These are phyloP conservation scores for Hemisphaericaspora xylofermentans DNA, from an alignment of 1,139 yeast species.

Conservation along the genomic window DNA sequence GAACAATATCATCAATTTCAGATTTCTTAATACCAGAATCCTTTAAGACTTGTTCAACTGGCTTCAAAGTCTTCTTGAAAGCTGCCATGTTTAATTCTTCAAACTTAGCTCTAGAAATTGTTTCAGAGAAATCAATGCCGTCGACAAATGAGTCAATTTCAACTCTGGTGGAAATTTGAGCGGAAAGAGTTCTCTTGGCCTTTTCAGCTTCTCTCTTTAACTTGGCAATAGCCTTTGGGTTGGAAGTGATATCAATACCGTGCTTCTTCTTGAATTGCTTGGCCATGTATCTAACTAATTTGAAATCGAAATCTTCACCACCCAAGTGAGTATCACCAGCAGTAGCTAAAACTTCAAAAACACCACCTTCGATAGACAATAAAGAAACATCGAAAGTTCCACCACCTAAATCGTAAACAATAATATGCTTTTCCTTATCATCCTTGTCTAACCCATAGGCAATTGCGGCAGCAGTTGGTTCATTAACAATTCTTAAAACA, in stretches of 20 bases:
- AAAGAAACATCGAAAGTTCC: slow-evolving; percentile 56
- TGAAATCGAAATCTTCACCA: slow-evolving; percentile 95
- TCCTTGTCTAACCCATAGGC: slow-evolving; percentile 94
- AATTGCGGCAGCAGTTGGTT: slow-evolving; percentile 98
- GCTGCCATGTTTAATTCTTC: slow-evolving; percentile 88
- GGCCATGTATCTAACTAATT: slow-evolving; percentile 81
- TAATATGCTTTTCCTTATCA: slow-evolving; percentile 48
- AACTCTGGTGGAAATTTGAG: slow-evolving; percentile 85
- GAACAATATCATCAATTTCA: slow-evolving; percentile 86
- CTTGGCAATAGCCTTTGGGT: slow-evolving; percentile 80
- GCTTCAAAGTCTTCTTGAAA: slow-evolving; percentile 87
- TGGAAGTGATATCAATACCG: slow-evolving; percentile 69
- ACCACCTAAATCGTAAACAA: slow-evolving; percentile 55
- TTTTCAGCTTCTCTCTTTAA: slow-evolving; percentile 95
- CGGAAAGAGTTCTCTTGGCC: slow-evolving; percentile 92
- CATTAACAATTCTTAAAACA: slow-evolving; percentile 92
- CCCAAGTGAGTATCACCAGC: slow-evolving; percentile 58
- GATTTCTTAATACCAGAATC: slow-evolving; percentile 83
- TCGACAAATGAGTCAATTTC: slow-evolving; percentile 95
- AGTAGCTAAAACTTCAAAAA: slow-evolving; percentile 52
- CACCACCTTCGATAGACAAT: slow-evolving; percentile 53
- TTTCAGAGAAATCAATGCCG: slow-evolving; percentile 92
- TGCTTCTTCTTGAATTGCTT: slow-evolving; percentile 88
- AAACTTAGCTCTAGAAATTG: slow-evolving; percentile 91
- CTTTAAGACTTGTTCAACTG: slow-evolving; percentile 88